Base-by-base conservation (phyloP, 768 basidiomycete genomes). In the Obba rivulosa region DNA sequence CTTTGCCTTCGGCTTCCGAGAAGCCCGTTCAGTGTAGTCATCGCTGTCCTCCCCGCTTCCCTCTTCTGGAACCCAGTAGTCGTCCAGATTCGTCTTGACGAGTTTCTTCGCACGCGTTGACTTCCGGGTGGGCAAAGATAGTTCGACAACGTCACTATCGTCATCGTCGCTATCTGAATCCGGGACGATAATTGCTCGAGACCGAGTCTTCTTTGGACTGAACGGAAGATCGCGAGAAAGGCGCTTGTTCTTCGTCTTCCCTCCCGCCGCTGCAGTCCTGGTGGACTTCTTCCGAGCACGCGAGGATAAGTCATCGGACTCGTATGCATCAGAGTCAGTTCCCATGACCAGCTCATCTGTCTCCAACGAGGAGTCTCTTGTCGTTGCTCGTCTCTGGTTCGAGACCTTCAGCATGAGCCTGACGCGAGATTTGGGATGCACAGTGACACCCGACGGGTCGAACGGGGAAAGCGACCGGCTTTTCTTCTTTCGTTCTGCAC, bases 201-300 rank as follows among this genome's bases (percentile, higher is more conserved):
- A 62, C 8, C 81, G 75, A 34, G 77, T 76, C 64, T 82, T 87
- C 60, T 64, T 75, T 0, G 87, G 84, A 57, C 83, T 87, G 64
- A 83, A 87, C 7, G 83, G 84, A 31, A 85, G 73, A 61, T 58
- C 43, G 59, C 63, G 57, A n/a, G 40, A 43, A 41, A 50, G 51
- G 25, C 46, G 57, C 46, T 51, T 54, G 28, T 31, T 31, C 28
- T 31, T 31, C 28, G 28, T 31, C 20, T 49, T 49, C n/a, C 50
- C 49, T n/a, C 23, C 42, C 17, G 41, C 25, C 2, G 53, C 49
- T 5, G 57, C 48, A 16, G 48, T 43, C 20, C 57, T 57, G n/a
- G 48, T 45, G 39, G 28, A 31, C 28, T 46, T 50, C 45, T 53
- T 51, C 14, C 56, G 54, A 31, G 34, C 7, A 10, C 5, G 34